These are phyloP conservation scores for Pelargonium myrrhifolium DNA, from an alignment of 441 rosid species.

Conservation along the genomic window DNA sequence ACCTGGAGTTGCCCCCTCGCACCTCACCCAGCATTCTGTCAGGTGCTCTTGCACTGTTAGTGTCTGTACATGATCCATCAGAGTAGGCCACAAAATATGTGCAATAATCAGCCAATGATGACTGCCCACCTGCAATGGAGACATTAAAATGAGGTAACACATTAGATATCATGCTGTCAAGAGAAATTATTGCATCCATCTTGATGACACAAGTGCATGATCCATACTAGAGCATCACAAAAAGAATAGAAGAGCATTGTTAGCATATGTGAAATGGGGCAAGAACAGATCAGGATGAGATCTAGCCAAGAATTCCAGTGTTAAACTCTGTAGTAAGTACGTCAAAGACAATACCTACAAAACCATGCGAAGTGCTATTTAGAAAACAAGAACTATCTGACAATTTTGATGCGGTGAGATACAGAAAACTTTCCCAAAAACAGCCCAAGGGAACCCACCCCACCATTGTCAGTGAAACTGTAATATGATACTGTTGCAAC, in stretches of 20 bases:
- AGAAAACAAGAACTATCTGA: not conserved
- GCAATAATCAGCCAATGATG: slow-evolving; percentile 95
- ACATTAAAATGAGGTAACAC: not conserved
- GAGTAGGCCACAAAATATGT: slow-evolving; percentile 96
- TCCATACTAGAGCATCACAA: not conserved
- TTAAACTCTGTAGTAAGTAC: not conserved
- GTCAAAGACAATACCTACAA: too few relatives aligned
- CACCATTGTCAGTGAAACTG: not conserved
- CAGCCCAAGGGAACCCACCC: not conserved
- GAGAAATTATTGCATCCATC: not conserved
- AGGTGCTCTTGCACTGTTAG: slow-evolving; percentile 89
- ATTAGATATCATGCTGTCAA: not conserved
- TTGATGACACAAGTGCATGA: not conserved
- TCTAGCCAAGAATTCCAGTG: not conserved
- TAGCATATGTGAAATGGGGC: not conserved
- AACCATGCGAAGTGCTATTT: not conserved
- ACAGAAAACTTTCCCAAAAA: not conserved
- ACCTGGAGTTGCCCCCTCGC: slow-evolving; percentile 90
- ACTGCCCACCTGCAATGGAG: slow-evolving; percentile 83
- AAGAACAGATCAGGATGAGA: not conserved
- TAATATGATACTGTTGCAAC: not conserved
- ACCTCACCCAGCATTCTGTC: slow-evolving; percentile 98
- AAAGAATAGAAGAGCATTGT: not conserved
- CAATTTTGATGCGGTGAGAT: not conserved
- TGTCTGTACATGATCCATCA: slow-evolving; percentile 98